A percentile compares a stretch with the other conserved stretches of the same genome.
Evolutionary conservation across 2,329 filamentous ascomycete genomes (phyloP).

Genomic region (Pestalotiopsis sp.): DNA sequence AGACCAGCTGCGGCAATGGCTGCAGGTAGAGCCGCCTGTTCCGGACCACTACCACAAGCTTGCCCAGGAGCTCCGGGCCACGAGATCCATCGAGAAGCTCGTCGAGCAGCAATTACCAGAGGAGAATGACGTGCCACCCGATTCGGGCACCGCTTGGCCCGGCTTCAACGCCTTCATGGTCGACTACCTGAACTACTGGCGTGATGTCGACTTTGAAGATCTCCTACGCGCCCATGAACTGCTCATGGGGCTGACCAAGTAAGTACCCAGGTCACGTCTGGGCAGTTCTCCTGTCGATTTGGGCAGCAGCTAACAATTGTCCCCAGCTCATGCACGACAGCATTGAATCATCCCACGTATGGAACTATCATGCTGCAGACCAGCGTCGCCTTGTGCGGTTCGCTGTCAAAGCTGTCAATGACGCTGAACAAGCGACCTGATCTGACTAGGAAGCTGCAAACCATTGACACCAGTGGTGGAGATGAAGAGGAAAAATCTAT

Average conservation of each 20-base stretch:
- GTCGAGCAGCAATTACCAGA: conserved; percentile 68
- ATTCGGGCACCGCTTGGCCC: conserved; percentile 70
- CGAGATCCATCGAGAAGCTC: conserved; percentile 60
- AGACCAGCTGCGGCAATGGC: conserved; percentile 66
- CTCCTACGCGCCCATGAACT: conserved; percentile 75
- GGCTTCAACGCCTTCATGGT: conserved; percentile 79
- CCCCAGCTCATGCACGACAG: conserved; percentile 78
- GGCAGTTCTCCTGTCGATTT: neutral
- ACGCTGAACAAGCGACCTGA: conserved; percentile 80
- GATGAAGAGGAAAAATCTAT: conserved; percentile 76
- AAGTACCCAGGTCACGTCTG: conserved; percentile 35
- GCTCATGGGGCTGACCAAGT: conserved; percentile 77
- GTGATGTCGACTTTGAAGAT: conserved; percentile 78
- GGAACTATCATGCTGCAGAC: conserved; percentile 83
- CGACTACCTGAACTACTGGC: conserved; percentile 79
- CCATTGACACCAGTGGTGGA: conserved; percentile 61
- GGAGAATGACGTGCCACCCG: conserved; percentile 65
- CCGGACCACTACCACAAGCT: conserved; percentile 69
- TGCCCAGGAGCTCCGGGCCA: conserved; percentile 64
- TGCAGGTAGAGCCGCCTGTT: conserved; percentile 75
- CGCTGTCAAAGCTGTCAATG: conserved; percentile 82
- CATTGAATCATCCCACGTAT: conserved; percentile 77
- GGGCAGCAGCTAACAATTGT: conserved; percentile 5
- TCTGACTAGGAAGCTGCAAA: conserved; percentile 67
- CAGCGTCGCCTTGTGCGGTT: conserved; percentile 78